These are phyloP conservation scores for Quercus cerris DNA, from an alignment of 306 rosid genomes.

Conservation along the genomic window DNA sequence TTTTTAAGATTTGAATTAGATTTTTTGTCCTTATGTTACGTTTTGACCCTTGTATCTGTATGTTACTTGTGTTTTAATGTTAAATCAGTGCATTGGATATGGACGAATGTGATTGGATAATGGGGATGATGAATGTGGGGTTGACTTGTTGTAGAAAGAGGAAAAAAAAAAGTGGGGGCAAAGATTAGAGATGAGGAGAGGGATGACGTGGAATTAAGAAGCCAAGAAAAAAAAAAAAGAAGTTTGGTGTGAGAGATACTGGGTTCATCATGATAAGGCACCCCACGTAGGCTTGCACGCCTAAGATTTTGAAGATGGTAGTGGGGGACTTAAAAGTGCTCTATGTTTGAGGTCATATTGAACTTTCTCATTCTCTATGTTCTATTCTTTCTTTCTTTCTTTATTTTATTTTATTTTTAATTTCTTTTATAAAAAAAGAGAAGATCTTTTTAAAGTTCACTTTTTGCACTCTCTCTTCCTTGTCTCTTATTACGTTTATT, in stretches of 20 bases:
- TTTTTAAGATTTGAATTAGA: too few relatives aligned
- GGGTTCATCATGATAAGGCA: slow-evolving; percentile 54
- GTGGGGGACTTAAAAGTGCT: slow-evolving; percentile 49
- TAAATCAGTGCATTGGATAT: too few relatives aligned
- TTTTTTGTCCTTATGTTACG: too few relatives aligned
- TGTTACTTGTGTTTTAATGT: too few relatives aligned
- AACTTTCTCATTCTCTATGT: slow-evolving; percentile 27
- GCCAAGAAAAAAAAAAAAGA: neutral
- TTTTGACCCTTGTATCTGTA: too few relatives aligned
- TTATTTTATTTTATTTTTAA: neutral
- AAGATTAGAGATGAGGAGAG: slow-evolving; percentile 3
- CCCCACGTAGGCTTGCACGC: slow-evolving; percentile 85
- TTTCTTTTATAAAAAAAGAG: neutral
- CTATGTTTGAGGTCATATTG: slow-evolving; percentile 30
- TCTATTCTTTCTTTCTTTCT: neutral
- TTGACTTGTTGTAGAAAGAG: slow-evolving; percentile 41
- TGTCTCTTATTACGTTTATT: slow-evolving; percentile 13
- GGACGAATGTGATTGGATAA: slow-evolving; percentile 34
- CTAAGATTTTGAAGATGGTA: slow-evolving; percentile 51
- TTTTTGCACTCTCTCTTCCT: neutral
- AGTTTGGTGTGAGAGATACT: slow-evolving; percentile 17
- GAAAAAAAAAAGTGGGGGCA: slow-evolving; percentile 11
- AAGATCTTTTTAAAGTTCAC: neutral
- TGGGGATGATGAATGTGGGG: slow-evolving; percentile 38
- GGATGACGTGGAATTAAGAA: slow-evolving; percentile 11